A percentile compares a stretch with the other conserved stretches of the same genome.
Evolutionary conservation across 208 protist genomes (phyloP).

Genomic region (Leishmania major): DNA sequence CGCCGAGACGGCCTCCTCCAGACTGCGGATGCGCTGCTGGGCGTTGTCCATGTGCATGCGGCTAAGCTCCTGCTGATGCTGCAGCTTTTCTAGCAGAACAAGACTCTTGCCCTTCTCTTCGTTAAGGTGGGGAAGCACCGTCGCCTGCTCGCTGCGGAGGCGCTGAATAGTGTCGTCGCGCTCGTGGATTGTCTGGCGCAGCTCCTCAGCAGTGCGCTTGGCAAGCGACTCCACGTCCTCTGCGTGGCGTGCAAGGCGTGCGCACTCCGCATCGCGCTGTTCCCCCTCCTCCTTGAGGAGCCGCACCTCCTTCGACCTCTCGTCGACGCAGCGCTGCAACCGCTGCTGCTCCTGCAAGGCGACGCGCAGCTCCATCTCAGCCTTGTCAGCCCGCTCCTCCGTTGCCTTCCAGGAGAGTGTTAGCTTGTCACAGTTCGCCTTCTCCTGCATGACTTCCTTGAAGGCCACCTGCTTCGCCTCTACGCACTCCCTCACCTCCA

Average conservation of each 20-base stretch:
- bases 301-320: conserved; percentile 35
- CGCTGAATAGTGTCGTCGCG: conserved; percentile 50
- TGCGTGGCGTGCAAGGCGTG: conserved; percentile 47
- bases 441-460: conserved; percentile 21
- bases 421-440: conserved; percentile 26
- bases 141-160: conserved; percentile 54
- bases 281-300: conserved; percentile 29
- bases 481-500: conserved; percentile 22
- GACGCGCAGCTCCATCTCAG: conserved; percentile 10
- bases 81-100: conserved; percentile 57
- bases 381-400: conserved; percentile 27
- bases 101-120: conserved; percentile 48
- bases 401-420: conserved; percentile 23
- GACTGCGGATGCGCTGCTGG: conserved; percentile 29
- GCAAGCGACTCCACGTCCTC: conserved; percentile 65
- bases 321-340: conserved; percentile 36
- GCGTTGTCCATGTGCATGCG: conserved; percentile 28
- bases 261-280: conserved; percentile 46
- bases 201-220: conserved; percentile 48
- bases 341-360: conserved; percentile 35
- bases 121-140: conserved; percentile 40
- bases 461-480: conserved; percentile 26
- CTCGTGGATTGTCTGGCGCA: conserved; percentile 36
- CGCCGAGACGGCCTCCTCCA: conserved; percentile 24
- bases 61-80: conserved; percentile 47